Percentiles rank a stretch among this genome's conserved stretches.
Conservation (phyloP, 2,329 filamentous ascomycete genomes). For the Nothophoma quercina region DNA sequence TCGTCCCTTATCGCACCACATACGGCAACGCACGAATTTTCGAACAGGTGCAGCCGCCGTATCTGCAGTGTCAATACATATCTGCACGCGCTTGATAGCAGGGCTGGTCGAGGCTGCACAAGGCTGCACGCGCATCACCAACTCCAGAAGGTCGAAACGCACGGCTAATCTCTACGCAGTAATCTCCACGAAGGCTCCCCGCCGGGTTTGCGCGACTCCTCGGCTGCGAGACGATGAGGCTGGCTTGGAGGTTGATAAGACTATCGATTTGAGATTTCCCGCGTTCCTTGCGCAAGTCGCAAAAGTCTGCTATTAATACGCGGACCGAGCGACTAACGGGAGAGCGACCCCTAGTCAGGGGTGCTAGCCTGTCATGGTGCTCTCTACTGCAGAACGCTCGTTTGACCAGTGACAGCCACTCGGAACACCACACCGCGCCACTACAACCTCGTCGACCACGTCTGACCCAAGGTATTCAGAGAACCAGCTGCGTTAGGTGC, state of each 20-base stretch:
- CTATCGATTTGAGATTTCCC: constrained; percentile 22
- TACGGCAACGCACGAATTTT: neutral
- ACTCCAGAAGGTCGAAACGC: neutral
- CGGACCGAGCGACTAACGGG: constrained; percentile 3
- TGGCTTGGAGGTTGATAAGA: constrained; percentile 9
- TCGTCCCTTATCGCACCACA: constrained; percentile 11
- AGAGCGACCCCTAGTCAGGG: constrained; percentile 23
- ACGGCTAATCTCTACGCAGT: neutral
- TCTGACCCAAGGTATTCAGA: constrained; percentile 7
- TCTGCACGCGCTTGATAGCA: constrained; percentile 4
- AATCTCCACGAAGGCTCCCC: neutral
- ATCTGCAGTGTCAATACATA: constrained; percentile 12
- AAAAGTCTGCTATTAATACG: constrained; percentile 21
- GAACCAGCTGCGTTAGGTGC: constrained; percentile 10
- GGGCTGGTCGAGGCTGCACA: constrained; percentile 4
- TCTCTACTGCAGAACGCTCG: constrained; percentile 11
- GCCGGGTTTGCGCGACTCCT: constrained; percentile 3
- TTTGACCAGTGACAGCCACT: constrained; percentile 17
- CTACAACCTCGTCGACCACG: constrained; percentile 17
- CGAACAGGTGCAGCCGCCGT: constrained; percentile 4
- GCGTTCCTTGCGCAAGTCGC: constrained; percentile 11
- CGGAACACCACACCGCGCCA: constrained; percentile 14
- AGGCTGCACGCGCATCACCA: constrained; percentile 3
- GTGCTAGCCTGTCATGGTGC: constrained; percentile 12
- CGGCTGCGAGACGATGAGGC: constrained; percentile 4